Base-by-base conservation (phyloP, 2,329 filamentous ascomycete genomes). In the Akanthomyces muscarius region DNA sequence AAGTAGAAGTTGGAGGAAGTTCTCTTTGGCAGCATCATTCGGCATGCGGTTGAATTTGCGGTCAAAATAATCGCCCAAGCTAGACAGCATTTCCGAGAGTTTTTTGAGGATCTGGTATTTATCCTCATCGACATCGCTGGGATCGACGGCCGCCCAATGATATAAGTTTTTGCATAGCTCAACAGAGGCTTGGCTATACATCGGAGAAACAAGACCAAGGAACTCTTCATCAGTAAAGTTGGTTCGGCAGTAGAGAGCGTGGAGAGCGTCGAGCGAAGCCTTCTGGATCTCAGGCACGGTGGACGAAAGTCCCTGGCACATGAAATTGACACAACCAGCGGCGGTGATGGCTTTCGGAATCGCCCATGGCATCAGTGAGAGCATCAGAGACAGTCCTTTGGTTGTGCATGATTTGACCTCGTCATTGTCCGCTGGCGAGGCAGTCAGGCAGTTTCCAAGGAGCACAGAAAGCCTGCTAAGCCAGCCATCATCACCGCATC, bases 71-170 rank as follows among this genome's bases (percentile, higher is more conserved):
- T 90, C 89, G 21, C 90, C 92, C 18, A 97, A 80, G 69, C 90
- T 91, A 28, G 93, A 94, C 11, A 97, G 81, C 81, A 92, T 90
- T 84, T 99, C 95, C 1, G 93, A 92, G 53, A 98, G 86, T 75
- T 96, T 97, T 78, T 98, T 98, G 47, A 91, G 87, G 68, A 97
- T 87, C 62, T 91, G 87, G 73, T 99, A 98, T 72, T 92, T 96
- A 71, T 92, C 89, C 70, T 97, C 92, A 68, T 97, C 91, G 64
- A 97, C 86, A 69, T 97, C 89, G 64, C 91, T 85, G 3, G 91
- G 85, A 66, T 92, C 89, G 50, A 94, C 88, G 13, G 86, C 77
- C 5, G 91, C 91, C 90, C 91, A 95, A 65, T 89, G 86, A 69
- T 91, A 92, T 14, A 97, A 81, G 64, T 87, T 85, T 65, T 84